Evolutionary conservation across 306 rosid species (phyloP).

Genomic region (Dalbergia cochinchinensis): DNA sequence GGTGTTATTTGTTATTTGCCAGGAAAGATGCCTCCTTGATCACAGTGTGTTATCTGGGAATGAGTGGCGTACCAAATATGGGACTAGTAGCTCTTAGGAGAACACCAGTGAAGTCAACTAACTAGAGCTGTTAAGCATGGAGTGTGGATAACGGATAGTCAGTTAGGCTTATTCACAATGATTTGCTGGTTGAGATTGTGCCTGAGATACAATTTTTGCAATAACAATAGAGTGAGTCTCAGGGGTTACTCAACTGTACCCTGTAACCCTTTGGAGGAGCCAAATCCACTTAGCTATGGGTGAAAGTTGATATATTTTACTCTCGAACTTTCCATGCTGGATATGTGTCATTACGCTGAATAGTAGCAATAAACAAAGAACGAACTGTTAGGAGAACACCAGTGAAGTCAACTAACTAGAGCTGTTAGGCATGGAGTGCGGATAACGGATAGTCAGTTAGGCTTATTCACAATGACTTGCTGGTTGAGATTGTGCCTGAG

Average conservation of each 20-base stretch:
- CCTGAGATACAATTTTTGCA: background rate
- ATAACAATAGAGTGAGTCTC: background rate
- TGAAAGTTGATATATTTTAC: conserved; percentile 2
- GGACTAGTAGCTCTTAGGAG: conserved; percentile 16
- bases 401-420: background rate
- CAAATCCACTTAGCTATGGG: too few species aligned
- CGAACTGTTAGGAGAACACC: background rate
- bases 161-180: background rate
- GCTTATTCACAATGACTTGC: background rate
- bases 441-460: background rate
- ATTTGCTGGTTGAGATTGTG: background rate
- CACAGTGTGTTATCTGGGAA: background rate
- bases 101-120: background rate
- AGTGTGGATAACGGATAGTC: background rate
- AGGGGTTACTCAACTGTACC: background rate
- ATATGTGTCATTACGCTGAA: background rate
- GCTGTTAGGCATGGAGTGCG: background rate
- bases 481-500: background rate
- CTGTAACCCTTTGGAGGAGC: background rate
- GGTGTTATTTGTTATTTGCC: conserved; percentile 14
- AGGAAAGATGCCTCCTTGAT: background rate
- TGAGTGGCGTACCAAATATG: background rate
- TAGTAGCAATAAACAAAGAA: background rate
- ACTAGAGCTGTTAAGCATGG: background rate
- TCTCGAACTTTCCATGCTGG: background rate